These are phyloP conservation scores for Scleroderma citrinum DNA, from an alignment of 768 basidiomycete species.

Conservation along the genomic window DNA sequence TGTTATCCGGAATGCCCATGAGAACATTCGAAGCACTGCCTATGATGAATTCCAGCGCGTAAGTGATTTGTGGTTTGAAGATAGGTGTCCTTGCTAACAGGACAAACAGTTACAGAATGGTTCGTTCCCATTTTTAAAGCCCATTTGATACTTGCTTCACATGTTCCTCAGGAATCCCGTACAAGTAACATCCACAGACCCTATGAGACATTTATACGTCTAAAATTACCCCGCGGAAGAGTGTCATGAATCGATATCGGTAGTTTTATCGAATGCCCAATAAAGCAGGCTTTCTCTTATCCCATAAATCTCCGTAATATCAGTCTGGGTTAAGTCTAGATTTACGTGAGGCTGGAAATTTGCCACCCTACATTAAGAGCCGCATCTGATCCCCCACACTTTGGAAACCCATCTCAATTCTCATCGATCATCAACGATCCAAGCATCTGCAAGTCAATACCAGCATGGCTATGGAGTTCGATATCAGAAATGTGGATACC, in stretches of 20 bases:
- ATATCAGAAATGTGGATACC: constrained; percentile 27
- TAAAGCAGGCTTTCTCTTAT: no score
- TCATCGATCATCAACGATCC: no score
- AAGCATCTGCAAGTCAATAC: no score
- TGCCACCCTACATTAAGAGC: neutral
- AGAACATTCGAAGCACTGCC: constrained; percentile 87
- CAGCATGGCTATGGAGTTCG: constrained; percentile 29
- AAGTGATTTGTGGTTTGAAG: constrained; percentile 19
- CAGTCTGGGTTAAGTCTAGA: no score
- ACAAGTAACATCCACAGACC: constrained; percentile 19
- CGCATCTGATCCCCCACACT: no score
- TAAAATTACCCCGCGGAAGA: neutral
- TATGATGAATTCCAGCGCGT: constrained; percentile 96
- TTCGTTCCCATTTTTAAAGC: constrained; percentile 13
- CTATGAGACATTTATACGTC: neutral
- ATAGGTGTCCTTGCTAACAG: constrained; percentile 8
- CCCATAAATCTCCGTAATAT: no score
- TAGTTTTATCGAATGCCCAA: neutral
- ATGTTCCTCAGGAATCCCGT: constrained; percentile 23
- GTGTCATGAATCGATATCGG: neutral
- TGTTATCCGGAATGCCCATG: constrained; percentile 86
- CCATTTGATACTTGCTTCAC: neutral
- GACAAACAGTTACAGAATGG: constrained; percentile 43
- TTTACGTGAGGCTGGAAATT: no score
- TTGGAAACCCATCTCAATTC: no score